phyloP scores from a whole-genome alignment of 257 asterid genomes.

The Solanum corneliomulleri region DNA sequence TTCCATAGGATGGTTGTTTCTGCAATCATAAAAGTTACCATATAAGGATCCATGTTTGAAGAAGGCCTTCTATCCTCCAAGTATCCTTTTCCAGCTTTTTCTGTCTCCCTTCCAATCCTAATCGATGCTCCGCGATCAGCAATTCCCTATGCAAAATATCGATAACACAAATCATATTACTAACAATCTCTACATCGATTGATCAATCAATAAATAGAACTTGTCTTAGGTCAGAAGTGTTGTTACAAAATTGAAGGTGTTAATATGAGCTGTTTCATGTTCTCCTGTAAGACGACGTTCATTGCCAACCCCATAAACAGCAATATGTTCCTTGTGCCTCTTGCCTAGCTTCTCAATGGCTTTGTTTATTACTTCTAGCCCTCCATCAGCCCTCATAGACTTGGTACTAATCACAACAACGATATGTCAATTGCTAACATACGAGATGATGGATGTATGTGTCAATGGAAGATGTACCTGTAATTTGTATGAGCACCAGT shows the following conservation, averaged over 20 bases:
- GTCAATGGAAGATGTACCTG: slow-evolving; percentile 28
- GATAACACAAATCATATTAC: background rate
- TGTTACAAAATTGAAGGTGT: slow-evolving; percentile 65
- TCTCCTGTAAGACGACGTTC: slow-evolving; percentile 85
- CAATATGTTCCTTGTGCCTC: slow-evolving; percentile 81
- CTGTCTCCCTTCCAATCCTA: slow-evolving; percentile 82
- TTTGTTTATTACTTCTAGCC: slow-evolving; percentile 61
- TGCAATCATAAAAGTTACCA: slow-evolving; percentile 80
- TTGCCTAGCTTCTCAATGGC: slow-evolving; percentile 66
- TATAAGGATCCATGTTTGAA: slow-evolving; percentile 90
- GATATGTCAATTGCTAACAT: background rate
- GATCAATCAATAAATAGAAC: background rate
- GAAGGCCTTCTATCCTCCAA: slow-evolving; percentile 92
- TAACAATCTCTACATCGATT: background rate
- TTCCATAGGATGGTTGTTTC: slow-evolving; percentile 73
- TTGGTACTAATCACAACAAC: slow-evolving; percentile 43
- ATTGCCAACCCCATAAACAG: slow-evolving; percentile 85
- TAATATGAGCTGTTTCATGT: slow-evolving; percentile 72
- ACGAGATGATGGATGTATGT: background rate
- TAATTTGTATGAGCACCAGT: slow-evolving; percentile 89
- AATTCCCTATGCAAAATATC: slow-evolving; percentile 37
- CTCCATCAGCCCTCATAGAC: slow-evolving; percentile 84
- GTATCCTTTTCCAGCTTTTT: slow-evolving; percentile 84
- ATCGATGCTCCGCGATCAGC: slow-evolving; percentile 88
- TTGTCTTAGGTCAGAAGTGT: background rate